Percentiles rank a stretch among this genome's conserved stretches.
Evolutionary conservation across 2,329 filamentous ascomycete species (phyloP).

Genomic region (Cladobotryum protrusum): DNA sequence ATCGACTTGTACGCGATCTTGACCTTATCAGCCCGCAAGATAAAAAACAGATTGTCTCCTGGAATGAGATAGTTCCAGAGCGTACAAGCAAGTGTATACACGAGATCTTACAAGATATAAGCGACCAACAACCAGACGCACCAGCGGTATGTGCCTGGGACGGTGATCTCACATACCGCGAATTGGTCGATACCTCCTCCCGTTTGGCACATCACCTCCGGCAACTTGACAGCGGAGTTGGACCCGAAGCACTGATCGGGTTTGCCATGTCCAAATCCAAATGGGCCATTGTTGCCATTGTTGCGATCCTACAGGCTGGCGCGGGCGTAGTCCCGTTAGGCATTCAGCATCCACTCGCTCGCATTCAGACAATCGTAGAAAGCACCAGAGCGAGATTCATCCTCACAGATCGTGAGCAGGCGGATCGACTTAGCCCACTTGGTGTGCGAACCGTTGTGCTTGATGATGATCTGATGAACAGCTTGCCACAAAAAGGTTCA

Average conservation of each 20-base stretch:
- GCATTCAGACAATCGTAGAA: background rate
- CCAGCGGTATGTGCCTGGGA: slow-evolving; percentile 1
- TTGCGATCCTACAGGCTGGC: slow-evolving; percentile 1
- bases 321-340: background rate
- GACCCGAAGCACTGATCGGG: background rate
- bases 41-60: background rate
- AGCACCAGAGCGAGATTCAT: background rate
- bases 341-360: background rate
- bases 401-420: background rate
- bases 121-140: background rate
- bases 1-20: background rate
- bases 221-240: background rate
- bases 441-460: background rate
- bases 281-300: background rate
- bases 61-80: background rate
- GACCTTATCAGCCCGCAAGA: background rate
- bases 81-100: background rate
- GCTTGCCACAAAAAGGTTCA: background rate
- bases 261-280: background rate
- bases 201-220: background rate
- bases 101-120: background rate
- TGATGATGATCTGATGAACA: background rate
- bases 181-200: background rate
- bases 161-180: background rate
- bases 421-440: background rate